Conservation (phyloP, 1,284 basidiomycete genomes). For the Tilletiopsis washingtonensis region DNA sequence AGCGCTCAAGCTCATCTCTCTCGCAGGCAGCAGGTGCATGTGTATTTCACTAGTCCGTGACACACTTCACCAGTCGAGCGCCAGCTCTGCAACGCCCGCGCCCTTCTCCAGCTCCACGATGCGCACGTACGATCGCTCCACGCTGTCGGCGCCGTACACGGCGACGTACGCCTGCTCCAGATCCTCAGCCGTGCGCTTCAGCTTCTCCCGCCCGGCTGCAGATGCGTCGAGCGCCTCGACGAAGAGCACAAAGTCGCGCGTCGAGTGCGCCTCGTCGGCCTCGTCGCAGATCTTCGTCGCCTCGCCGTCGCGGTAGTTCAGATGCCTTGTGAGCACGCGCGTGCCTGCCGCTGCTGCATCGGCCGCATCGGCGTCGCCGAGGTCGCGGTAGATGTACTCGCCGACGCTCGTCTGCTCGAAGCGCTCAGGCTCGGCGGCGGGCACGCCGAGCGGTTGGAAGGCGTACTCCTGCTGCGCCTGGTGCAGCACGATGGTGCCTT, state of each 20-base stretch:
- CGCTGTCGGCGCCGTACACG: neutral
- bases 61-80: no score
- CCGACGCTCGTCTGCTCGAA: neutral
- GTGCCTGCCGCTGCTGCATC: no score
- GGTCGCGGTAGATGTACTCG: neutral
- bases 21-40: no score
- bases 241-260: neutral
- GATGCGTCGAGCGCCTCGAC: neutral
- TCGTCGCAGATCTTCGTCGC: conserved; percentile 1
- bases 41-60: no score
- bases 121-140: neutral
- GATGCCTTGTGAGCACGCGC: no score
- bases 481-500: neutral
- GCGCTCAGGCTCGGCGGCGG: neutral
- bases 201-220: neutral
- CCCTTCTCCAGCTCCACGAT: neutral
- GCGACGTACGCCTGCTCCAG: neutral
- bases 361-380: no score
- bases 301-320: conserved; percentile 1
- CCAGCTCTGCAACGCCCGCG: no score
- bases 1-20: no score
- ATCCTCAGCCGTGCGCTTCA: neutral
- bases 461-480: neutral
- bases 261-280: neutral
- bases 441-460: conserved; percentile 1